Evolutionary conservation across 768 basidiomycete genomes (phyloP), one percentile per base, ranked within the genome.

Genomic region (Lactarius psammicola): DNA sequence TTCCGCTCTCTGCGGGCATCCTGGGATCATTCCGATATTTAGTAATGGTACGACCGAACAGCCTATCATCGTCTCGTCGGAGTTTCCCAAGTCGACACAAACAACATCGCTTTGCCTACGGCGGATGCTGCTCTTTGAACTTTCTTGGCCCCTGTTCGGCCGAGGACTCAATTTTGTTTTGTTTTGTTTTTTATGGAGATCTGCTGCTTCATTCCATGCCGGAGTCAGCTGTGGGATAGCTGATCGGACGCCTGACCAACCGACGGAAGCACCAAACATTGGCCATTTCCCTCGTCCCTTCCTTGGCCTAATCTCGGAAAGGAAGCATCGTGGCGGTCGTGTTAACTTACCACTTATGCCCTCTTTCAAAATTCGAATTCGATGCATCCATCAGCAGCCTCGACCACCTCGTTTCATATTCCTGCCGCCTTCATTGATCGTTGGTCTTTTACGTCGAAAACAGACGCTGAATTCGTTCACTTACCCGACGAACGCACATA

Each of bases 61-160:
- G 31, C 17, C 31, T 33, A 59, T 59, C 30, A 8, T 44, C 17
- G 30, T 34, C 40, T 17, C 33, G 40, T 53, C 63, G 59, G 64
- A 30, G 11, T 44, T 23, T 46, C 23, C 1, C 20, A 38, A 40
- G 20, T 28, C 58, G 58, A 42, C n/a, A 18, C n/a, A 33, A 9
- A 17, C 40, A 46, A 36, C 44, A 46, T 46, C 44, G 10, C n/a
- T 42, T 56, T 28, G 40, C 59, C 9, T 23, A 44, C 59, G 34
- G 49, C 56, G 30, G 51, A 30, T 30, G 40, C 51, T 34, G 2
- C 28, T 42, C 53, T 18, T 30, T 54, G 23, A 54, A 34, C 33
- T 23, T 42, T 65, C 36, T 34, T 51, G 36, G 56, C 65, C 66
- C 60, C 61, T 67, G 61, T 63, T 67, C 61, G 61, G 66, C 61